Conservation (phyloP, 176 grass and related monocot genomes). For the Oryza brachyantha region DNA sequence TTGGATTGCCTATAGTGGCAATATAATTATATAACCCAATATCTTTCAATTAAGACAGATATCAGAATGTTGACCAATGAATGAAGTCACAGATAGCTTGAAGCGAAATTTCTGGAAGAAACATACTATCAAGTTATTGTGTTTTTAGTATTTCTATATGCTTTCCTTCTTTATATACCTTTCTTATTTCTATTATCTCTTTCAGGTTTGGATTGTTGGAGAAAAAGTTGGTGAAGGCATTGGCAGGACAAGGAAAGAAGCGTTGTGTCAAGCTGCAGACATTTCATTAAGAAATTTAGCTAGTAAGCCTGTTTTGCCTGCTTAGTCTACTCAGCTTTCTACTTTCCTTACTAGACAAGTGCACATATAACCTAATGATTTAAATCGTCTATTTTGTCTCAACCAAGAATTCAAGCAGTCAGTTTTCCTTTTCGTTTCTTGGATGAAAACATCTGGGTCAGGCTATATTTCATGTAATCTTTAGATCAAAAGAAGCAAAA, state of each 20-base stretch:
- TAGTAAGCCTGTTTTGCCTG: slow-evolving; percentile 48
- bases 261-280: slow-evolving; percentile 68
- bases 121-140: neutral
- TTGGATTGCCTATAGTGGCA: neutral
- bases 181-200: neutral
- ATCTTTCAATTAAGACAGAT: neutral
- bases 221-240: slow-evolving; percentile 85
- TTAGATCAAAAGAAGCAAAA: neutral
- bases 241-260: slow-evolving; percentile 93
- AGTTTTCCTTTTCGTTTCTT: slow-evolving; percentile 35
- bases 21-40: neutral
- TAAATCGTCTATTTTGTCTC: neutral
- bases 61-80: neutral
- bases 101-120: neutral
- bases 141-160: slow-evolving; percentile 2
- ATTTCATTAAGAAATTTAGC: slow-evolving; percentile 78
- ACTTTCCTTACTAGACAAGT: neutral
- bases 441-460: neutral
- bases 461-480: slow-evolving; percentile 4
- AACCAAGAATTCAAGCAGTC: neutral
- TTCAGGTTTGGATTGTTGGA: slow-evolving; percentile 92
- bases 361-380: neutral
- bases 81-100: neutral
- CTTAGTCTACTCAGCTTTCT: neutral
- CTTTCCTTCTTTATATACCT: neutral